Evolutionary conservation across 495 filamentous ascomycete species (phyloP), one percentile per base, ranked within the genome.

Genomic region (Podospora didyma): DNA sequence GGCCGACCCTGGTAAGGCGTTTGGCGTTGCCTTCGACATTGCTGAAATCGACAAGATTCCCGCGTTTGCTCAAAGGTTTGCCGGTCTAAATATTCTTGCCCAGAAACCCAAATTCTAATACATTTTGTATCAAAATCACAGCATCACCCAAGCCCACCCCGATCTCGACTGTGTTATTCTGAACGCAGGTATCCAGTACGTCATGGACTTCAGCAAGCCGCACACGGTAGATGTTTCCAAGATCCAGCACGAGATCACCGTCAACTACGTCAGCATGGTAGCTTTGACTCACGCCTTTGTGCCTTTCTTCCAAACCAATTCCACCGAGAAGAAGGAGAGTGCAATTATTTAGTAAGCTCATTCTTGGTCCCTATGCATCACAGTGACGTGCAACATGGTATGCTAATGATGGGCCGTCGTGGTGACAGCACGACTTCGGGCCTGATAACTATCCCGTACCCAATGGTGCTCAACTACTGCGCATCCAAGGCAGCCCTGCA

Each of bases 71-170:
- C 22, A 55, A 7, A 35, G 53, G 53, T 49, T 41, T 9, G 26
- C 4, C 3, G 4, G 19, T 23, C 41, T 0, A 24, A 24, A 21
- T 20, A 7, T 12, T 52, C 35, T 7, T 11, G 22, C 22, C 21
- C 16, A 31, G 11, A 26, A 9, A 1, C 7, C 5, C 46, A 16
- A n/a, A 7, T 49, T 49, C 17, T 10, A 7, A 10, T 16, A 9
- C 5, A 16, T 42, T 16, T 16, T 16, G 5, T 14, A 37, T 16
- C 9, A 7, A 10, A 16, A 37, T 42, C n/a, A 42, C 28, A 83
- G 80, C 17, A 73, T 89, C 44, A 81, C 77, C 17, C 62, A 69
- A 22, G 69, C 72, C 41, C 75, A 89, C 62, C 79, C 83, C 5
- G 75, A 81, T 44, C 62, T 84, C 16, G 81, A 84, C 65, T 73